phyloP scores from a whole-genome alignment of 805 yeast species.

The Cyberlindnera americana region DNA sequence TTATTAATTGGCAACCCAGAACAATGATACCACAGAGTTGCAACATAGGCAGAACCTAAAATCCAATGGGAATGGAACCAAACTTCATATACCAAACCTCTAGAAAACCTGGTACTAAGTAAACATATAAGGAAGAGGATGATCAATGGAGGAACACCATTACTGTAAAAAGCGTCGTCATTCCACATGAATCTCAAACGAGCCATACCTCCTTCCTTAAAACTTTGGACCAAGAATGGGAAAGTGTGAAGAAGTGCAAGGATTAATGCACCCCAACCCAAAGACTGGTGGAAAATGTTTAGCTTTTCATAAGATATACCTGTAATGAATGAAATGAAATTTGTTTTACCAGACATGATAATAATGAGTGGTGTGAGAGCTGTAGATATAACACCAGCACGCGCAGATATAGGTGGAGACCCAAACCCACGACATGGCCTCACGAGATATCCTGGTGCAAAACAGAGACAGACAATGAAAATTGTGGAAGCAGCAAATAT shows the following conservation, averaged over 20 bases:
- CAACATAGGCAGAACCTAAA: constrained; percentile 45
- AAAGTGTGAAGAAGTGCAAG: constrained; percentile 47
- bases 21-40: constrained; percentile 44
- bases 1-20: constrained; percentile 32
- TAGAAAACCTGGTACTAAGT: constrained; percentile 38
- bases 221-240: constrained; percentile 45
- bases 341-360: constrained; percentile 50
- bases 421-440: constrained; percentile 54
- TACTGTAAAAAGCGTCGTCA: constrained; percentile 25
- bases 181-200: constrained; percentile 24
- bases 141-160: constrained; percentile 49
- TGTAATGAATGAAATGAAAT: constrained; percentile 44
- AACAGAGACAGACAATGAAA: constrained; percentile 32
- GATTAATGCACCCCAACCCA: constrained; percentile 39
- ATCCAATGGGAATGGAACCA: constrained; percentile 54
- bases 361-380: constrained; percentile 49
- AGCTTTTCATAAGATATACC: constrained; percentile 56
- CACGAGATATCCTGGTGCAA: constrained; percentile 47
- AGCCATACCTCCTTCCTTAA: constrained; percentile 47
- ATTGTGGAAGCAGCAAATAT: constrained; percentile 32
- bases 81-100: constrained; percentile 42
- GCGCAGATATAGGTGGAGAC: constrained; percentile 51
- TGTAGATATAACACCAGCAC: constrained; percentile 49
- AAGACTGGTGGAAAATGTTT: constrained; percentile 44
- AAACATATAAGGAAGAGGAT: constrained; percentile 42